Evolutionary conservation across 495 filamentous ascomycete genomes (phyloP), one percentile per base, ranked within the genome.

Genomic region (Usnea hakonensis): DNA sequence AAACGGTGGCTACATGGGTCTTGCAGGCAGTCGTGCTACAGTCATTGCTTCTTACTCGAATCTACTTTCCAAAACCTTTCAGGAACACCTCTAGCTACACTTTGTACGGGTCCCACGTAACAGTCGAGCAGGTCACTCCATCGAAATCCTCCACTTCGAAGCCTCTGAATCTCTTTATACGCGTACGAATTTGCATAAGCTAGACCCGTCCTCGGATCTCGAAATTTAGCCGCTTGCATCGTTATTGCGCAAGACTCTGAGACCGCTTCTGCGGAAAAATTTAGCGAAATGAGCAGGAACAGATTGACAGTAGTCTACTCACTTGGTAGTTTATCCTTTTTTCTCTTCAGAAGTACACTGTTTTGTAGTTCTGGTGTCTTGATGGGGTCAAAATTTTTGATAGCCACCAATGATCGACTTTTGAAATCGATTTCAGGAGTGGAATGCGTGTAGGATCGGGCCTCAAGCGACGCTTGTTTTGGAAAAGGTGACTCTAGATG

Each of bases 101-200:
- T 77, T 21, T 78, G 79, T 43, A 74, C 75, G 26, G 79, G 74
- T 17, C 89, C 90, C 9, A 90, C 83, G 72, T 89, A 95, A 46
- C 87, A 87, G 4, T 86, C 89, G 6, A 93, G 73, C 69, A 94
- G 78, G 23, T 77, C 75, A 63, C 90, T 94, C 86, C 86, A 95
- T 44, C 80, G 72, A 35, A 74, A 72, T n/a, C 75, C 66, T 50
- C 87, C 81, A 10, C 74, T 77, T 57, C 81, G 76, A 37, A 92
- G 83, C 61, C 77, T 78, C 69, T 84, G 83, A 28, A 90, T 85
- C 75, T 91, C 83, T 58, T 80, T 79, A 72, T 88, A 94, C 10
- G 89, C 90, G 63, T 86, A 85, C 28, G 83, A 75, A 67, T 88
- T 90, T 41, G 82, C 81, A 72, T 90, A 95, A 13, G 87, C 83